These are phyloP conservation scores for Aureobasidium sp. DNA, from an alignment of 2,329 filamentous ascomycete genomes.

Conservation along the genomic window DNA sequence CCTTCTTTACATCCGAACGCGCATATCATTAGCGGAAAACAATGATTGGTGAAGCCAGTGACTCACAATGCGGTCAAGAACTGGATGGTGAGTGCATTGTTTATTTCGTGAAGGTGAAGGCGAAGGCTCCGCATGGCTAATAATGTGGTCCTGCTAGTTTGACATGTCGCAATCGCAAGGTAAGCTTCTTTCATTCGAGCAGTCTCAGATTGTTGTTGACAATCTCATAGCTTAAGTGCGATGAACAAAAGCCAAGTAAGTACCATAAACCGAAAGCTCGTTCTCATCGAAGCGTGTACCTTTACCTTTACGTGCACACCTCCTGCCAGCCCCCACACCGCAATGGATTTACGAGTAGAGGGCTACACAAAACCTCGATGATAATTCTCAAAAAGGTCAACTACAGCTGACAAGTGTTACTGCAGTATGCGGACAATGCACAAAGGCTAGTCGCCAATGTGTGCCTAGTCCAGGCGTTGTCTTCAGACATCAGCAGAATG, in stretches of 20 bases:
- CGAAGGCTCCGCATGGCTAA: not conserved
- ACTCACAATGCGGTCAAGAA: constrained; percentile 22
- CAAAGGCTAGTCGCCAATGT: constrained; percentile 53
- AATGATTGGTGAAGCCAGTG: not conserved
- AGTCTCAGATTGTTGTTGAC: constrained; percentile 5
- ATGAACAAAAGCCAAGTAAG: constrained; percentile 49
- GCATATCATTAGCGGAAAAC: not conserved
- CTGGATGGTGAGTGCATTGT: constrained; percentile 25
- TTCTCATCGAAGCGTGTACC: not conserved
- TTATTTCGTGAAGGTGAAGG: too few relatives aligned
- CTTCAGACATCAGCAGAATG: constrained; percentile 62
- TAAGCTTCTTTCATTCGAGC: constrained; percentile 4
- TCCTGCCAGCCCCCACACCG: not conserved
- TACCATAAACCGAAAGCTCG: not conserved
- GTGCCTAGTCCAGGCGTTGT: constrained; percentile 54
- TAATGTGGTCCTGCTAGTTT: constrained; percentile 19
- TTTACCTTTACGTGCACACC: too few relatives aligned
- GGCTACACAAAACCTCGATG: not conserved
- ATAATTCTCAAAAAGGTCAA: not conserved
- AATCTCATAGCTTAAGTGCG: constrained; percentile 49
- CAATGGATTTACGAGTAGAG: not conserved
- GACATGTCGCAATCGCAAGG: constrained; percentile 28
- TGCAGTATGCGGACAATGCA: constrained; percentile 47
- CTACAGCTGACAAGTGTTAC: not conserved
- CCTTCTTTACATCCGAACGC: not conserved